Evolutionary conservation across 768 basidiomycete species (phyloP).

Genomic region (Artomyces pyxidatus): DNA sequence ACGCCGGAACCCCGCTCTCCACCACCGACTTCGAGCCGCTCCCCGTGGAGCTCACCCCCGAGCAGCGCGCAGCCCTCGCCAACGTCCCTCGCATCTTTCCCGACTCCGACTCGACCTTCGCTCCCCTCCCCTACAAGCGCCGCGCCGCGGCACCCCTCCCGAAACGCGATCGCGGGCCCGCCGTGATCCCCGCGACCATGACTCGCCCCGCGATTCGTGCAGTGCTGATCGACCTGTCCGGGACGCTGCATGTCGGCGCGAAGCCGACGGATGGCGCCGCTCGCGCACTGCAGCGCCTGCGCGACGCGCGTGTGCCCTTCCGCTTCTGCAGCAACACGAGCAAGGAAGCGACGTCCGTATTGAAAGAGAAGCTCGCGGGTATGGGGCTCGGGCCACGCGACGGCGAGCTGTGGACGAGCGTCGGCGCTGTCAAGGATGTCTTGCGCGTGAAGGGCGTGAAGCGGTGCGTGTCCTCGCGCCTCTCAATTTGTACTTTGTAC

Average conservation of each 20-base stretch:
- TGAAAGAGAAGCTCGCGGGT: slow-evolving; percentile 33
- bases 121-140: no score
- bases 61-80: no score
- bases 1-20: no score
- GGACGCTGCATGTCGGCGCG: slow-evolving; percentile 52
- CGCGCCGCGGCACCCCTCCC: no score
- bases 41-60: no score
- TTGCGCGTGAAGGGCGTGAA: slow-evolving; percentile 33
- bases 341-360: slow-evolving; percentile 44
- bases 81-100: no score
- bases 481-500: slow-evolving; percentile 1
- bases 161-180: no score
- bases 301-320: slow-evolving; percentile 30
- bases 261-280: slow-evolving; percentile 41
- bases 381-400: slow-evolving; percentile 42
- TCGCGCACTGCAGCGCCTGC: slow-evolving; percentile 30
- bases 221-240: slow-evolving; percentile 59
- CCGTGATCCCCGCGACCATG: slow-evolving; percentile 17
- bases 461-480: slow-evolving; percentile 25
- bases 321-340: slow-evolving; percentile 63
- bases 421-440: slow-evolving; percentile 46
- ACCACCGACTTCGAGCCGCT: no score
- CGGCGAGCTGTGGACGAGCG: slow-evolving; percentile 52
- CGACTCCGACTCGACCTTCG: no score
- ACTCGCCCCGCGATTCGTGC: slow-evolving; percentile 36